Base-by-base conservation (phyloP, 2,329 filamentous ascomycete species). In the Meredithiella fracta region DNA sequence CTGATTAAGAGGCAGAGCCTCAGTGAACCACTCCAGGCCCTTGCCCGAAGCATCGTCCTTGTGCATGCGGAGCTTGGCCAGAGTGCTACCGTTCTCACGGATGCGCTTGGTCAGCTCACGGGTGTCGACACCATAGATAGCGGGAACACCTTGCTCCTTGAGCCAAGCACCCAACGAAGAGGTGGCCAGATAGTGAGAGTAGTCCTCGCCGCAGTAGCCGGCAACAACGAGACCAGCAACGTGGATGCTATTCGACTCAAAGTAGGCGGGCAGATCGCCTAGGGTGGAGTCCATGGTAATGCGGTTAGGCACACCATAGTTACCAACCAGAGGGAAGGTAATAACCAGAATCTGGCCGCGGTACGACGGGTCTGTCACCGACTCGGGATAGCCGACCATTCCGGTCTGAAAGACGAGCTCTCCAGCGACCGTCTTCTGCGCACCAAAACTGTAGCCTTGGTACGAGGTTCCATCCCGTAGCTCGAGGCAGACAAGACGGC, bases 371-470 rank as follows among this genome's bases (percentile, higher is more conserved):
- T 92, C 86, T 59, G 86, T 91, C 64, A 92, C 77, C 51, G 85
- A 94, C 75, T 98, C 92, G 44, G 92, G 90, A 69, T 98, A 98
- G 66, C 92, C 92, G 64, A 97, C 92, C 90, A 97, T 95, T 70
- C 92, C 92, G 58, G 92, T 98, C 78, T 97, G 91, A 75, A 98
- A 98, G 72, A 98, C 92, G 68, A 98, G 77, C 76, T 98, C 92
- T 69, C 92, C 92, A 62, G 91, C 86, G 65, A 94, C 82, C 73
- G 87, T 95, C 78, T 90, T 95, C 66, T 87, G 78, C 61, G 91
- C 90, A 70, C 92, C 92, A 68, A 98, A 98, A 78, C 89, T 95
- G 75, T 87, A 89, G 63, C 92, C 92, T 68, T 94, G 86, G 76
- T 89, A 94, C 66, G 88, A 79, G 58, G 84, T 81, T 70, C 90